Evolutionary conservation across 2,329 filamentous ascomycete genomes (phyloP).

Genomic region (Tolypocladium pustulatum): DNA sequence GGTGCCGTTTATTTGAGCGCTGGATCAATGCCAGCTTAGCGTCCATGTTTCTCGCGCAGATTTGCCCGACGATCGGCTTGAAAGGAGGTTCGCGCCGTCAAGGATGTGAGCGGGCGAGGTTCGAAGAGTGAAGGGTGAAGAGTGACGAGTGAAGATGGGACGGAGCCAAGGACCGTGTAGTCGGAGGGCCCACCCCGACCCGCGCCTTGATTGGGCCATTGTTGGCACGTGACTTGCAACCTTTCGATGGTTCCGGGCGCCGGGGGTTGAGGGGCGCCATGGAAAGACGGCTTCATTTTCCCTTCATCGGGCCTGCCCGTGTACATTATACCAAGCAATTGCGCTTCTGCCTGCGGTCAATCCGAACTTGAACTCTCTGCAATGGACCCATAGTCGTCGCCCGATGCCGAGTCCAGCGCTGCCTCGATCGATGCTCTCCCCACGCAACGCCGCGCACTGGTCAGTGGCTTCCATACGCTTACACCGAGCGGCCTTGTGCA

Average conservation of each 20-base stretch:
- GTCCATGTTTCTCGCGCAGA: background rate
- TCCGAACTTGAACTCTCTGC: slow-evolving; percentile 1
- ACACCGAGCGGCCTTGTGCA: slow-evolving; percentile 3
- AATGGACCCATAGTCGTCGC: slow-evolving; percentile 3
- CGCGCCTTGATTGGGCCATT: slow-evolving; percentile 4
- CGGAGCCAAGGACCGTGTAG: background rate
- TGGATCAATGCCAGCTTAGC: background rate
- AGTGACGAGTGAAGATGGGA: background rate
- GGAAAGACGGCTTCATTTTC: slow-evolving; percentile 11
- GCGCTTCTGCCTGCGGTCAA: slow-evolving; percentile 2
- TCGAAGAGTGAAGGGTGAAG: no score
- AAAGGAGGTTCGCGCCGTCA: background rate
- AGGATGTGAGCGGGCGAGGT: background rate
- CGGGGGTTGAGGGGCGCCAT: slow-evolving; percentile 12
- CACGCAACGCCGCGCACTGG: slow-evolving; percentile 4
- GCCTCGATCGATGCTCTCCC: slow-evolving; percentile 1
- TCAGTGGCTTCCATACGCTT: slow-evolving; percentile 8
- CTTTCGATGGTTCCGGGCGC: slow-evolving; percentile 6
- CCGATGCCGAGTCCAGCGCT: background rate
- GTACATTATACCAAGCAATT: slow-evolving; percentile 8
- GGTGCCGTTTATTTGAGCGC: background rate
- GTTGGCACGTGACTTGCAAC: slow-evolving; percentile 12
- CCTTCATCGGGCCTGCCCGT: slow-evolving; percentile 12
- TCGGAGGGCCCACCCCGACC: background rate
- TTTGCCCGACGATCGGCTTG: background rate